Base-by-base conservation (phyloP, 2,329 filamentous ascomycete genomes). In the Pseudopithomyces maydicus region DNA sequence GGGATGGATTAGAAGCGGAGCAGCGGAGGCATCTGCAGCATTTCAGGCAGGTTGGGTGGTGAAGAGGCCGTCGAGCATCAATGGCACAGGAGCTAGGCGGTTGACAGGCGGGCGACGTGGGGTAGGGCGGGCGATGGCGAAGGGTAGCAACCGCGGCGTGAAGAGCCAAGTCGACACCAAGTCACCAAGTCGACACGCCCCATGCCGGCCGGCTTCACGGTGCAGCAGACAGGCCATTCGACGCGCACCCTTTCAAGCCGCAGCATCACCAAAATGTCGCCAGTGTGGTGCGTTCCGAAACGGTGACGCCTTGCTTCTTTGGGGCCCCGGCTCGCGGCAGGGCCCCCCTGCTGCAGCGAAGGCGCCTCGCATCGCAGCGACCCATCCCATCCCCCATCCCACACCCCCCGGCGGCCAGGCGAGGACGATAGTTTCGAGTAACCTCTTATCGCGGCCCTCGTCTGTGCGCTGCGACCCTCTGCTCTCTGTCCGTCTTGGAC, bases 351-450 rank as follows among this genome's bases (percentile, higher is more conserved):
- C 36, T 3, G 48, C 6, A 11, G 4, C 5, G 26, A 29, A 29
- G 26, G 26, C 26, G 26, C 26, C 26, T 29, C 26, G 26, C 26
- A 4, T 29, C 26, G 26, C 26, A 4, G 4, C 26, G 26, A n/a
- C n/a, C n/a, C 26, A 29, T 29, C 26, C 5, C 38, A 42, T 51
- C 48, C 33, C 47, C 15, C 36, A n/a, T n/a, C 43, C 26, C 11
- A 11, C 26, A 15, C 23, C 20, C 38, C 23, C 23, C 48, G 48
- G 23, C 48, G 38, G 36, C 38, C 39, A 29, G 26, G 17, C 36
- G n/a, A 26, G 10, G n/a, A 17, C 44, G n/a, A 51, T 51, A 42
- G 48, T 51, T 51, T 51, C 48, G 48, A 51, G 48, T 51, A 51
- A 51, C 23, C 8, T 41, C 48, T 51, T 51, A 51, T 51, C 48